Evolutionary conservation across 805 yeast genomes (phyloP), one percentile per base, ranked within the genome.

Genomic region (Pichia exigua): DNA sequence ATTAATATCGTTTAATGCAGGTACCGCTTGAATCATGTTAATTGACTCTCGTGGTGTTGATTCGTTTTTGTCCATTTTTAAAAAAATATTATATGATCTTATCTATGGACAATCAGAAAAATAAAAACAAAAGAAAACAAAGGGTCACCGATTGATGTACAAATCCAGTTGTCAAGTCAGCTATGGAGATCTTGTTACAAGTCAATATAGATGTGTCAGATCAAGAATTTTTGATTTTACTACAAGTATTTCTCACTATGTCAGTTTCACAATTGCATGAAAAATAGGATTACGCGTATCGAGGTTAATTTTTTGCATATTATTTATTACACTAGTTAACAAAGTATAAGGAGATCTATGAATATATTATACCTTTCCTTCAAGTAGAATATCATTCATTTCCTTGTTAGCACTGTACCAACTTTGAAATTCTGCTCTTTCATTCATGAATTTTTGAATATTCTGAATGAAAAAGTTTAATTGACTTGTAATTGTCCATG

Each of bases 391-490:
- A 17, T 26, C n/a, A 28, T 61, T 59, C 44, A 64, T 44, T 30
- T 38, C 42, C 27, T 41, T 46, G 47, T 58, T 61, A 8, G 54
- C 54, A 2, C 51, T 60, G 35, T 52, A 54, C 70, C 69, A 67
- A 43, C 56, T 59, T 30, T 47, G 49, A 32, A 67, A 67, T 21
- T 64, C 70, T 1, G 49, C 50, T 1, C 50, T 47, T 17, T 65
- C 64, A 24, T 60, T 61, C 53, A 67, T 52, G 46, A 67, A 66
- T 57, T 65, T 67, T 41, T 67, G 69, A 40, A 67, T 58, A 54
- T 69, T 64, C 28, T 60, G 59, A 9, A 67, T 59, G 40, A 67
- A 61, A 42, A 61, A 58, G 49, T 68, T 69, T 20, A 69, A 26
- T 53, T 68, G 70, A 41, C 66, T 54, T 1, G 71, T 64, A 8